phyloP scores from a whole-genome alignment of 83 land plant species.

The Picea mariana region DNA sequence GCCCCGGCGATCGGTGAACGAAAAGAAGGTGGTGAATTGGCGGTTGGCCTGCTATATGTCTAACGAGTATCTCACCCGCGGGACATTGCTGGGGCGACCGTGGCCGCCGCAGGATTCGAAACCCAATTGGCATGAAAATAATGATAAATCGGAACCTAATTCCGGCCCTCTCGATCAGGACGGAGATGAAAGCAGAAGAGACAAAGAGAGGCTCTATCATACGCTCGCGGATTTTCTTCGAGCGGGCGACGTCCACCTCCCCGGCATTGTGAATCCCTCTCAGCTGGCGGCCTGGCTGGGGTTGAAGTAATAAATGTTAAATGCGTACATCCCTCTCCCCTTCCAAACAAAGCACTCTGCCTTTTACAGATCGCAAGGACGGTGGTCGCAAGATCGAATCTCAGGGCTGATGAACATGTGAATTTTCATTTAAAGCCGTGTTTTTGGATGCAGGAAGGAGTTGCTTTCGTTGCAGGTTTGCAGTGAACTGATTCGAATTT shows the following conservation, averaged over 20 bases:
- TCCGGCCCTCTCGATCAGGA: not conserved
- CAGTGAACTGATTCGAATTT: no score
- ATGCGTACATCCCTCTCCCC: no score
- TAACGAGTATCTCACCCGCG: not conserved
- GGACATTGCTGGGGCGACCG: not conserved
- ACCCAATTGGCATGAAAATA: no score
- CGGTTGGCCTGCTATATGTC: constrained; percentile 8
- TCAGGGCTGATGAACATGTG: no score
- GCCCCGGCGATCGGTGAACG: not conserved
- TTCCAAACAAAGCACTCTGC: not conserved
- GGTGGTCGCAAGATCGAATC: no score
- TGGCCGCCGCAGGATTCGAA: constrained; percentile 14
- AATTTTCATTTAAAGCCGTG: no score
- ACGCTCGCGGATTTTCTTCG: not conserved
- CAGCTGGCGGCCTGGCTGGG: not conserved
- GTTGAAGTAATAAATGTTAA: not conserved
- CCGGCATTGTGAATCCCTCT: constrained; percentile 1
- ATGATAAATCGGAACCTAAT: no score
- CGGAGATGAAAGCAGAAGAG: not conserved
- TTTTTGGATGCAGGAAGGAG: no score
- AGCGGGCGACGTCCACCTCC: not conserved
- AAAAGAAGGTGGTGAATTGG: not conserved
- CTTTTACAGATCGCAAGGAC: not conserved
- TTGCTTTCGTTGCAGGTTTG: no score
- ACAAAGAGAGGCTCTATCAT: not conserved